These are phyloP conservation scores for Selenicereus undatus DNA, from an alignment of 148 eudicot genomes.

Conservation along the genomic window DNA sequence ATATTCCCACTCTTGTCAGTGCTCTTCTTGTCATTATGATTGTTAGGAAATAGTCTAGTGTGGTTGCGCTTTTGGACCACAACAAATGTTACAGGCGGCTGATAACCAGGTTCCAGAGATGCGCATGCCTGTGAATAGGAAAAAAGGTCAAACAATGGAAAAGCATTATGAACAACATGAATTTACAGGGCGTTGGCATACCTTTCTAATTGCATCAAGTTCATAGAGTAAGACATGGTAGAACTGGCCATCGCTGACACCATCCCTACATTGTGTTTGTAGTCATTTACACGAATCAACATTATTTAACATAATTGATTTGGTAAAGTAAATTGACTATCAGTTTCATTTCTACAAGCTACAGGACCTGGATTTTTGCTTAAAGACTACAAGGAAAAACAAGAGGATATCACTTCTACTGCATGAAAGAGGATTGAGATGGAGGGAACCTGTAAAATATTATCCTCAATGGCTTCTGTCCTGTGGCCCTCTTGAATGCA, in stretches of 20 bases:
- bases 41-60: constrained; percentile 73
- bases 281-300: constrained; percentile 2
- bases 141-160: constrained; percentile 8
- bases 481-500: constrained; percentile 52
- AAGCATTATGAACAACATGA: neutral
- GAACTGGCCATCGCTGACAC: constrained; percentile 94
- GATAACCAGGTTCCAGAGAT: constrained; percentile 74
- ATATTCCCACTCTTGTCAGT: constrained; percentile 82
- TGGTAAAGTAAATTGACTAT: neutral
- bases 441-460: constrained; percentile 44
- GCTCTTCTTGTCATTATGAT: constrained; percentile 62
- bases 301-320: neutral
- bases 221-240: constrained; percentile 83
- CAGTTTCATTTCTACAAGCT: neutral
- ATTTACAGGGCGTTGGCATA: constrained; percentile 13
- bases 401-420: neutral
- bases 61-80: constrained; percentile 96
- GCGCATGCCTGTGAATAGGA: constrained; percentile 66
- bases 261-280: constrained; percentile 55
- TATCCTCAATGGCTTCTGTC: constrained; percentile 49
- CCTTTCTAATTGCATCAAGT: constrained; percentile 97
- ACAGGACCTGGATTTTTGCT: neutral
- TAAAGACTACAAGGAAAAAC: neutral
- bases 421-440: neutral
- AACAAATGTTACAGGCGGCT: constrained; percentile 84